These are phyloP conservation scores for Elymus sibiricus DNA, from an alignment of 176 grass and related monocot species.

Conservation along the genomic window DNA sequence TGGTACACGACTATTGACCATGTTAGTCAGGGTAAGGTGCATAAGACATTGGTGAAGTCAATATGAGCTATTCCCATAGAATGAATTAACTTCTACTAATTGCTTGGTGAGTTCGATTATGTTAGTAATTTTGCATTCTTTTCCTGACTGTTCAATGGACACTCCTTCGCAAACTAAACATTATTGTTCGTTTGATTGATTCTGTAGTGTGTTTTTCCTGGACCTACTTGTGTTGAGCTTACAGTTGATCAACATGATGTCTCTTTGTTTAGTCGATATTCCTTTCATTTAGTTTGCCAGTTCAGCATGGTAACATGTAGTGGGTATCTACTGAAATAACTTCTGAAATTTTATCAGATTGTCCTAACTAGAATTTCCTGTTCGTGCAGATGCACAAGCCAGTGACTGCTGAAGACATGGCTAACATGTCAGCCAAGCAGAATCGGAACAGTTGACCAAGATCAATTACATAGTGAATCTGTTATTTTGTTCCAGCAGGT, in stretches of 20 bases:
- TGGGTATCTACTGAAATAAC: slow-evolving; percentile 1
- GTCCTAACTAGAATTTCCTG: too few relatives aligned
- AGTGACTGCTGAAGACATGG: too few relatives aligned
- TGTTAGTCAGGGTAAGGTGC: too few relatives aligned
- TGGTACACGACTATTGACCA: too few relatives aligned
- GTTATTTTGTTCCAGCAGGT: neutral
- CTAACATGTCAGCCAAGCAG: too few relatives aligned
- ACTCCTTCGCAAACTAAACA: neutral
- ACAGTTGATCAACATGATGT: neutral
- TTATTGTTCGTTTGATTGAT: neutral
- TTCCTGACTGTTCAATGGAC: neutral
- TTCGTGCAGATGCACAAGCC: too few relatives aligned
- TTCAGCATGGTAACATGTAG: neutral
- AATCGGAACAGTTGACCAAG: too few relatives aligned
- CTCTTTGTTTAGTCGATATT: neutral
- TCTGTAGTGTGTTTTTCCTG: too few relatives aligned
- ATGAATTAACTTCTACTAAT: neutral
- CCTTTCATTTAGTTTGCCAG: neutral
- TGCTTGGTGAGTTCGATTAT: neutral
- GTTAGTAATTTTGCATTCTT: neutral
- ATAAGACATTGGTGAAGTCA: too few relatives aligned
- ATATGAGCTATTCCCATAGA: too few relatives aligned
- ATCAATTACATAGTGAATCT: too few relatives aligned
- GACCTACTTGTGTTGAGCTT: slow-evolving; percentile 2
- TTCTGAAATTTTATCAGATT: too few relatives aligned